Evolutionary conservation across 306 rosid genomes (phyloP), one percentile per base, ranked within the genome.

Genomic region (Cucurbita moschata): DNA sequence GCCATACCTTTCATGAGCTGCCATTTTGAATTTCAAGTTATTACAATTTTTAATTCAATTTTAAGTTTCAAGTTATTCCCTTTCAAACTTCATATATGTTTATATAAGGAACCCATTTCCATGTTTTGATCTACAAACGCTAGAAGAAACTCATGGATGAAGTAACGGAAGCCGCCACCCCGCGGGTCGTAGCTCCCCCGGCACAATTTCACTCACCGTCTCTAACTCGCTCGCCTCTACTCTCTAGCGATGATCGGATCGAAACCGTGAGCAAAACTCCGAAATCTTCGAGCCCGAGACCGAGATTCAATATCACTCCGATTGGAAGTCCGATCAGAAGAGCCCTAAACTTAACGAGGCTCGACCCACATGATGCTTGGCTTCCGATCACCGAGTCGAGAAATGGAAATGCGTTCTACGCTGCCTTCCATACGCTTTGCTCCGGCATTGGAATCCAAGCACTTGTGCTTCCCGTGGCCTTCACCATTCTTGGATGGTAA

Each of bases 361-460:
- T 75, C 43, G 78, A 75, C 51, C 72, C 72, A 1, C 23, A 77
- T 16, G 89, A 86, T 39, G 85, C 89, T 1, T 86, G 89, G 89
- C 87, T 86, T n/a, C 89, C 89, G 5, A 83, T 86, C 72, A 86
- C 87, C 5, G 87, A 86, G 79, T 86, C 89, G 9, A 81, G 87
- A 77, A 83, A 86, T 49, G 89, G 89, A 1, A 86, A 86, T 57
- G 50, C 76, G 7, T 83, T 71, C 78, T 86, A 86, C n/a, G 89
- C 89, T 13, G 85, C 87, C 10, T 86, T 86, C 74, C 87, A 86
- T 53, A 81, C 85, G 5, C 76, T 86, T 0, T 86, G 87, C 71
- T 83, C 89, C 14, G 89, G 89, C 8, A 86, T 86, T 15, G 89
- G 89, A 51, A 75, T 86, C 65, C 89, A 86, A 79, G 89, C 87